Percentiles rank a stretch among this genome's conserved stretches.
phyloP scores from a whole-genome alignment of 2,329 filamentous ascomycete species.

The Fusarium staphyleae region DNA sequence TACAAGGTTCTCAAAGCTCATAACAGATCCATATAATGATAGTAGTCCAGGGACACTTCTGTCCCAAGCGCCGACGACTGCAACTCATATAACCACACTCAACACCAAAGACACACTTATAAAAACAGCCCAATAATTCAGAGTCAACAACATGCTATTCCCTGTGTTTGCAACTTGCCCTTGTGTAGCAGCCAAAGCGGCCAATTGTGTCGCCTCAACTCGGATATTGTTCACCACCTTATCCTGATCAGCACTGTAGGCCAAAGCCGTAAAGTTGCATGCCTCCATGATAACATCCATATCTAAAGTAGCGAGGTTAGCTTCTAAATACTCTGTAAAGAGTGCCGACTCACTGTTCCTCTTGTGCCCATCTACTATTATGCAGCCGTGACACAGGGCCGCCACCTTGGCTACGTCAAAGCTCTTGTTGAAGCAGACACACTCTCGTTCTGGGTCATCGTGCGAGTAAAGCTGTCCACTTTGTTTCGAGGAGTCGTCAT shows the following conservation, averaged over 20 bases:
- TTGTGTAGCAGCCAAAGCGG: conserved; percentile 15
- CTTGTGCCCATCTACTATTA: conserved; percentile 42
- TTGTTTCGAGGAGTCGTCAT: conserved; percentile 13
- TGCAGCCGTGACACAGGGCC: conserved; percentile 50
- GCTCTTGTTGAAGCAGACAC: conserved; percentile 50
- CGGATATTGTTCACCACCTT: conserved; percentile 43
- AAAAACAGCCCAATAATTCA: conserved; percentile 2
- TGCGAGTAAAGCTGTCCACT: conserved; percentile 25
- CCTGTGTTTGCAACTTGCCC: neutral
- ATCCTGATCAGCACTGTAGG: conserved; percentile 45
- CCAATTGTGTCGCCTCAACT: conserved; percentile 46
- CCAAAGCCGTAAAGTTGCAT: conserved; percentile 45
- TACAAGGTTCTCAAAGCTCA: no score
- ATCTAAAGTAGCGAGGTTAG: conserved; percentile 37
- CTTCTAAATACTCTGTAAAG: neutral
- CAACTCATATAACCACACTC: conserved; percentile 9
- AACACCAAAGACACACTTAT: conserved; percentile 15
- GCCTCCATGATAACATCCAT: conserved; percentile 47
- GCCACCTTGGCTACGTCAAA: conserved; percentile 51
- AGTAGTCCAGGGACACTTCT: no score
- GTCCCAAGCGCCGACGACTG: no score
- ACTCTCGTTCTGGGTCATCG: conserved; percentile 44
- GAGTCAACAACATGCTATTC: neutral
- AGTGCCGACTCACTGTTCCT: conserved; percentile 43
- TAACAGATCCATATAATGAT: no score